Base-by-base conservation (phyloP, 768 basidiomycete species). In the Holtermannia corniformis region DNA sequence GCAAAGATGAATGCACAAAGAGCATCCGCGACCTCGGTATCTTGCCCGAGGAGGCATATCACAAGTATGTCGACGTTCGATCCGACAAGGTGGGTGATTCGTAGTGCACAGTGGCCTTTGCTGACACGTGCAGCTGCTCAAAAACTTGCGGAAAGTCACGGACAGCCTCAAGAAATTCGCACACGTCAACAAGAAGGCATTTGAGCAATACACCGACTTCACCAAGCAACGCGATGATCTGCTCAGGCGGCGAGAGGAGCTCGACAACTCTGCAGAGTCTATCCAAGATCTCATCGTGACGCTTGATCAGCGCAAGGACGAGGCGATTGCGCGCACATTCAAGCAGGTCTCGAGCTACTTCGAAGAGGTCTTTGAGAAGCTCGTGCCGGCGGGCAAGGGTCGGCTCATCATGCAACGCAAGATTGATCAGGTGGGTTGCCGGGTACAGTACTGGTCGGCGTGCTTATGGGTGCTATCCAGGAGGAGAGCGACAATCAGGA, bases 151-250 rank as follows among this genome's bases (percentile, higher is more conserved):
- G 60, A 77, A 79, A 13, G 84, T 91, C 56, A 95, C 96, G 65
- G 92, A 97, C 65, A 81, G 82, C 23, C 76, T 99, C 62, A 93
- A 95, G 72, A 93, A 91, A 71, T 99, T 92, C 64, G 87, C 90
- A 0, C 91, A 96, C 67, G 93, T 97, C 57, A 99, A 99, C 78
- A 99, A 99, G 78, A 96, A 97, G 67, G 95, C 93, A 1, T 93
- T 93, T 67, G 95, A 99, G 70, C 93, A 97, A 71, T 97, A 95
- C 76, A 87, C 81, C 70, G 92, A 89, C 68, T 97, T 97, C 72
- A 95, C 92, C 5, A 96, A 93, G 68, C 93, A 97, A 71, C 85
- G 92, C 1, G 92, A 97, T 67, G 86, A 90, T 61, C 80, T 96
- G 3, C 71, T 86, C 41, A 78, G 83, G 55, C 84, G 95, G 3